Conservation (phyloP, 2,329 filamentous ascomycete genomes). For the Pseudogymnoascus sp. region DNA sequence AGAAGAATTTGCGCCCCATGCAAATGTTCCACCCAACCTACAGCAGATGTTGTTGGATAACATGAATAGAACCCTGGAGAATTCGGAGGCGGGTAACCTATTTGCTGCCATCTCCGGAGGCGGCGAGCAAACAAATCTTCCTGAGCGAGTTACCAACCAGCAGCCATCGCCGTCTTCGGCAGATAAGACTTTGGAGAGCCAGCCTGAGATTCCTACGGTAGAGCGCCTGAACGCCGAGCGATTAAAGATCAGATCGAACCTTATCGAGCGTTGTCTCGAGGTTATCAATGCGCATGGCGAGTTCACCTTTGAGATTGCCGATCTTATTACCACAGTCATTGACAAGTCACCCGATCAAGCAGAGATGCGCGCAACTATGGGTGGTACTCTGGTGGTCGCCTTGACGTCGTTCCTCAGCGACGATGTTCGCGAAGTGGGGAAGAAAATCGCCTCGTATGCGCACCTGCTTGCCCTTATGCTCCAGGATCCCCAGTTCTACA, state of each 20-base stretch:
- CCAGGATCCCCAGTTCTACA: slow-evolving; percentile 74
- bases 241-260: slow-evolving; percentile 58
- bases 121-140: slow-evolving; percentile 7
- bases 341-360: slow-evolving; percentile 48
- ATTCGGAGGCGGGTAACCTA: background rate
- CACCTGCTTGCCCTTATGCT: slow-evolving; percentile 84
- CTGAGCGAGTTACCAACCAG: slow-evolving; percentile 17
- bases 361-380: slow-evolving; percentile 59
- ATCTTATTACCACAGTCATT: slow-evolving; percentile 70
- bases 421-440: slow-evolving; percentile 39
- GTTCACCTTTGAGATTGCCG: slow-evolving; percentile 82
- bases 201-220: slow-evolving; percentile 43
- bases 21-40: background rate
- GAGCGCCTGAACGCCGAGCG: slow-evolving; percentile 75
- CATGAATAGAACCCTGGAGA: background rate
- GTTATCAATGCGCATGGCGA: slow-evolving; percentile 81
- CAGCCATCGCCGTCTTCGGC: slow-evolving; percentile 13
- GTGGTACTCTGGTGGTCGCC: slow-evolving; percentile 73
- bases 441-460: slow-evolving; percentile 80
- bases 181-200: background rate
- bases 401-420: slow-evolving; percentile 60
- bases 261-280: slow-evolving; percentile 86
- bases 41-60: background rate
- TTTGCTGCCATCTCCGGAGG: slow-evolving; percentile 13
- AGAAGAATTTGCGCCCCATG: background rate